Evolutionary conservation across 345 rosid species (phyloP), one percentile per base, ranked within the genome.

Genomic region (Populus tremula): DNA sequence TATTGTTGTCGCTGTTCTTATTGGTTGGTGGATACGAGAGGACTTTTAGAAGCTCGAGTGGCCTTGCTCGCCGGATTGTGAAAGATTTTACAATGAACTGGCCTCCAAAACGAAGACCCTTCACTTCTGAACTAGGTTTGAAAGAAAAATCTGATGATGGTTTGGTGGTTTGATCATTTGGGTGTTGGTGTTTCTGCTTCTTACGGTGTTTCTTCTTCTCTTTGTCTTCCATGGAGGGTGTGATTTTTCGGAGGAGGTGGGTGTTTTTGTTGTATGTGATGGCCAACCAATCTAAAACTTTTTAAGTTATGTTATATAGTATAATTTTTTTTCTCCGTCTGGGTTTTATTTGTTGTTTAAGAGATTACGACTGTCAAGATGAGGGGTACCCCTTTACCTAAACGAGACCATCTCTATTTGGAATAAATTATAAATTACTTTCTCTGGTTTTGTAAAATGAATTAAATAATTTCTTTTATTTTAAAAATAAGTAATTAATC

Each of bases 41-140:
- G 77, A 96, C 87, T 77, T 90, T 92, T 1, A 91, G 89, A 68
- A 96, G 92, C 84, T 96, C 98, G 3, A 90, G 80, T 3, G 98
- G 91, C 77, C 88, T 85, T 43, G 96, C 97, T 47, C 93, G 80
- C 0, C 98, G 87, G 87, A 96, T 86, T 21, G 98, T 96, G 93
- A 96, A 96, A 18, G 99, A 96, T 84, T 91, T 96, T 18, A 96
- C 94, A 6, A 96, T 85, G 82, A 96, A 88, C 38, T 96, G 99
- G 71, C 94, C 96, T 3, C 97, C 99, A 78, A 93, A 93, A 18
- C 87, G 88, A 59, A 96, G 89, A 6, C 99, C 99, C 71, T 93
- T 93, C 0, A 93, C 97, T 64, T 93, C 99, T 53, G 96, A 81
- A 61, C 85, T 68, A 0, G 94, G 93, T 76, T 90, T 96, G 89